Base-by-base conservation (phyloP, 495 filamentous ascomycete genomes). In the Daldinia bambusicola region DNA sequence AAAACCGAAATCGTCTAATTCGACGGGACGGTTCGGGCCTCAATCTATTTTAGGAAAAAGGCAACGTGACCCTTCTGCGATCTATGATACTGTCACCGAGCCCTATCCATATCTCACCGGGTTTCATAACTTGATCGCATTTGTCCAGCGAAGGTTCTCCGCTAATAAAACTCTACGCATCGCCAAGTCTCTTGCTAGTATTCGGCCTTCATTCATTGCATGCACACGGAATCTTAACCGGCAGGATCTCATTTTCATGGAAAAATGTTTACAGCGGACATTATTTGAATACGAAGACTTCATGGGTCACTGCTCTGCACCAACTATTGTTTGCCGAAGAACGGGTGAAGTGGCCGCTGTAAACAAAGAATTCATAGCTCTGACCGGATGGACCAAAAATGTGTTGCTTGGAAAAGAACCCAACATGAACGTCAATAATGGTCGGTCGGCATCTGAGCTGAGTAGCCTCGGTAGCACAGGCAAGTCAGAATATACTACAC, bases 161-260 rank as follows among this genome's bases (percentile, higher is more conserved):
- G 73, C 83, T 12, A 86, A 87, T 38, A 91, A 92, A 74, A 89
- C 88, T 2, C 75, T 92, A 52, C 89, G 90, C 48, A 95, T 98
- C 66, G 93, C 92, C 63, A 92, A 93, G 79, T 89, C 94, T 10
- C 87, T 99, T 64, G 91, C 93, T 8, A 91, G 90, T 45, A 96
- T 97, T 69, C 91, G 95, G 18, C 95, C 95, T 5, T 93, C 93
- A 6, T 95, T 99, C 80, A 94, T 98, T 69, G 88, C 93, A 4
- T 95, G 91, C 61, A 94, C 91, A 22, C 90, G 90, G 67, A 93
- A 90, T 2, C 82, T 98, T 38, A 93, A 92, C 62, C 84, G 88
- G 31, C 88, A 94, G 74, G 95, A 99, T 76, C 86, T 98, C 18
- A 89, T 99, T 22, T 97, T 98, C 80, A 96, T 95, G 92, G 95